Percentiles rank a stretch among this genome's conserved stretches.
Evolutionary conservation across 805 yeast species (phyloP).

Genomic region (Yarrowia divulgata): DNA sequence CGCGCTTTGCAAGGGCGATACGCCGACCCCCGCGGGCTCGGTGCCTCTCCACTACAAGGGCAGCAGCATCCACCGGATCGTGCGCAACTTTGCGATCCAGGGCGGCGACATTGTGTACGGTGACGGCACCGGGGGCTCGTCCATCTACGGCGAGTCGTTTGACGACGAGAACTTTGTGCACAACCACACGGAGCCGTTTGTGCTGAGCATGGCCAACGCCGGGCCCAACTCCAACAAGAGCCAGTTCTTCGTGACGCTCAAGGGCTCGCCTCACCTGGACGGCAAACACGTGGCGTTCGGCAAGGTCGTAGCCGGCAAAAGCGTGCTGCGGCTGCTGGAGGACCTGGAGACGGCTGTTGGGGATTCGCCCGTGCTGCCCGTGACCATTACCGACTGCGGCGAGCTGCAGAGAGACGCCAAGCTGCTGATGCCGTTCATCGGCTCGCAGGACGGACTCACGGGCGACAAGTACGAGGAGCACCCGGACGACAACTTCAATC

Average conservation of each 20-base stretch:
- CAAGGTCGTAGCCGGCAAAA: constrained; percentile 83
- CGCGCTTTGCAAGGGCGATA: constrained; percentile 70
- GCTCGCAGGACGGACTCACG: constrained; percentile 31
- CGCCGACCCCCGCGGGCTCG: constrained; percentile 66
- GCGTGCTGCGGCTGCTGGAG: constrained; percentile 79
- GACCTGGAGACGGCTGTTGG: constrained; percentile 69
- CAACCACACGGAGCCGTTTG: constrained; percentile 65
- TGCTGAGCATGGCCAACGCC: constrained; percentile 82
- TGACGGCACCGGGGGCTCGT: constrained; percentile 75
- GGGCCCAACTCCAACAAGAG: constrained; percentile 81
- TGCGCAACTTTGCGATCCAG: constrained; percentile 77
- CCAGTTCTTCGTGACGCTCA: constrained; percentile 95
- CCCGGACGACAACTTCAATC: constrained; percentile 37
- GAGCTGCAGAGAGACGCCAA: constrained; percentile 53
- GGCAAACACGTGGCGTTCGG: constrained; percentile 97
- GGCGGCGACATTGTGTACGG: constrained; percentile 81
- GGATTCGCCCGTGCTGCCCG: constrained; percentile 73
- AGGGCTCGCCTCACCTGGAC: constrained; percentile 87
- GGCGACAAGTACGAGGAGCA: constrained; percentile 30
- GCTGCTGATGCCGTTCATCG: constrained; percentile 24
- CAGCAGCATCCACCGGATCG: constrained; percentile 77
- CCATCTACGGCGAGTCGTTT: constrained; percentile 76
- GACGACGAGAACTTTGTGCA: constrained; percentile 77
- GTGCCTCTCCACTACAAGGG: constrained; percentile 63
- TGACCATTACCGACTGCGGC: constrained; percentile 75